Percentiles rank a stretch among this genome's conserved stretches.
Conservation (phyloP, 805 yeast genomes). For the Naumovozyma castellii region DNA sequence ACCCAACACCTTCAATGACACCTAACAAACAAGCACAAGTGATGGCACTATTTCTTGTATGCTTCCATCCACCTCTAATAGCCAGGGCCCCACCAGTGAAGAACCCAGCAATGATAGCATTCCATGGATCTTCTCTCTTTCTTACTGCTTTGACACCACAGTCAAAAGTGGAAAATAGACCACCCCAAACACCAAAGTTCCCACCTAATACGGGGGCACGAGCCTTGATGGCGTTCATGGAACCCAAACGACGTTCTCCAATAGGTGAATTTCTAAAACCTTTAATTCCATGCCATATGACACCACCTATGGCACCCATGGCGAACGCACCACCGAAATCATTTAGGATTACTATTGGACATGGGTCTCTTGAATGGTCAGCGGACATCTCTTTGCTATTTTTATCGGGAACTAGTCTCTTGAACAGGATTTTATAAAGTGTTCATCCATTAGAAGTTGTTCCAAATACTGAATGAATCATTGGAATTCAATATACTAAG, state of each 20-base stretch:
- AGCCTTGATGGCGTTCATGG: conserved; percentile 81
- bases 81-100: conserved; percentile 97
- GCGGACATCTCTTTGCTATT: conserved; percentile 54
- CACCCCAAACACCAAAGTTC: conserved; percentile 99
- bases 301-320: conserved; percentile 98
- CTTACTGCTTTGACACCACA: conserved; percentile 92
- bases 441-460: no score
- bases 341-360: conserved; percentile 90
- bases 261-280: conserved; percentile 97
- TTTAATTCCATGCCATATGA: conserved; percentile 97
- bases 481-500: no score
- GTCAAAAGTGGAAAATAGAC: conserved; percentile 88
- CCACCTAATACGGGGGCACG: conserved; percentile 99
- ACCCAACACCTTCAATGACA: conserved; percentile 95
- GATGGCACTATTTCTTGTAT: conserved; percentile 90
- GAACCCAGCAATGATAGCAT: conserved; percentile 95
- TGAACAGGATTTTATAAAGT: no score
- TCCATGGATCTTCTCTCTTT: conserved; percentile 97
- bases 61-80: conserved; percentile 97
- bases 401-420: no score
- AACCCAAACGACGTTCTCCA: conserved; percentile 90
- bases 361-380: conserved; percentile 98
- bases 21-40: conserved; percentile 96
- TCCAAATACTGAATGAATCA: no score
- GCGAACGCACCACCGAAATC: conserved; percentile 99